phyloP scores from a whole-genome alignment of 208 protist species.

The Trypanosomatidae sp. region DNA sequence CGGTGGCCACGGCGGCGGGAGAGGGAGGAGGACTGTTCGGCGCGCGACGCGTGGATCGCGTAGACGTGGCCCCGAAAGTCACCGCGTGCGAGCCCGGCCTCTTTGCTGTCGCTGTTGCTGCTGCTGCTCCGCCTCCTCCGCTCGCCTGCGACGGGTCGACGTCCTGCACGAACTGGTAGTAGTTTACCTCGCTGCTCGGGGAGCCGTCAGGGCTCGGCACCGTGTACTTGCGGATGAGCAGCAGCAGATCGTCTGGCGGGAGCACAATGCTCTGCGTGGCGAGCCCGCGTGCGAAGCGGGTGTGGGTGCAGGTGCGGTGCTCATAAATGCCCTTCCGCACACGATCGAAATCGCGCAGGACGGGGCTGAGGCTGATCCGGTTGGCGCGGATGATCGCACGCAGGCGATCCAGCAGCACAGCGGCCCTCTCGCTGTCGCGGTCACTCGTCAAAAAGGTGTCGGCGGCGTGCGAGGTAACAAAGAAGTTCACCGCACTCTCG shows the following conservation, averaged over 20 bases:
- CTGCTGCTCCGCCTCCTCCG: neutral
- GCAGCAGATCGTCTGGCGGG: constrained; percentile 56
- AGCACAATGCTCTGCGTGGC: constrained; percentile 85
- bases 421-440: constrained; percentile 29
- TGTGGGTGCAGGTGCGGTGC: constrained; percentile 79
- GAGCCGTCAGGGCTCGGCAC: constrained; percentile 61
- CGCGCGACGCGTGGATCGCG: no score
- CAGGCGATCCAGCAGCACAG: constrained; percentile 56
- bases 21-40: neutral
- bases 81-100: no score
- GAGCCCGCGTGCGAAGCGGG: constrained; percentile 80
- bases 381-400: constrained; percentile 51
- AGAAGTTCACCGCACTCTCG: constrained; percentile 49
- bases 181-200: constrained; percentile 81
- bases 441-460: constrained; percentile 43
- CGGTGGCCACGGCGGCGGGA: neutral
- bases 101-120: neutral
- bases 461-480: constrained; percentile 44
- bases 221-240: constrained; percentile 85
- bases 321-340: constrained; percentile 81
- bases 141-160: constrained; percentile 64
- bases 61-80: no score
- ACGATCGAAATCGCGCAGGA: constrained; percentile 89
- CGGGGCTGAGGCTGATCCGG: constrained; percentile 80
- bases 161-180: constrained; percentile 87